Evolutionary conservation across 1,139 yeast species (phyloP).

Genomic region (Yamadazyma conglobata): DNA sequence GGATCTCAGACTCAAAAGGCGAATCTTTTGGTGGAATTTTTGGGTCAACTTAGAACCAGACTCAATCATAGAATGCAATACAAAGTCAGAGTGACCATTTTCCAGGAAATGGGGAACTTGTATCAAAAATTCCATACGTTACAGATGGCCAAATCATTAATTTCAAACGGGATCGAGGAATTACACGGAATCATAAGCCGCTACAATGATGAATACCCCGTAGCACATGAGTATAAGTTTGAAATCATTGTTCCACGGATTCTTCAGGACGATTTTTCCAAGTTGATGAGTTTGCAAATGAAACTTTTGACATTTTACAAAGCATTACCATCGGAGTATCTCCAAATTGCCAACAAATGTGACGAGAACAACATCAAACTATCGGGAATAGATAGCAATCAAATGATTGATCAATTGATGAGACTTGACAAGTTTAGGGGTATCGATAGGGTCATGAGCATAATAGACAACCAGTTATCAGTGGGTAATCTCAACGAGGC

Average conservation of each 20-base stretch:
- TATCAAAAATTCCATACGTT: constrained; percentile 23
- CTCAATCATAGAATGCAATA: constrained; percentile 22
- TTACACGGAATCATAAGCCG: constrained; percentile 15
- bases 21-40: constrained; percentile 26
- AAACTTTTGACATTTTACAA: constrained; percentile 10
- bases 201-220: constrained; percentile 19
- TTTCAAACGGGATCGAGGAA: constrained; percentile 25
- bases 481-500: constrained; percentile 31
- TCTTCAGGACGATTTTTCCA: constrained; percentile 18
- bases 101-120: constrained; percentile 26
- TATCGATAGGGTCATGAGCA: constrained; percentile 18
- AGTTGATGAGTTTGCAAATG: constrained; percentile 18
- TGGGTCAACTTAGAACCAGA: constrained; percentile 24
- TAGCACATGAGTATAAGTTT: constrained; percentile 4
- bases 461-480: constrained; percentile 27
- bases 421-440: constrained; percentile 10
- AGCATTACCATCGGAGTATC: constrained; percentile 11
- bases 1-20: constrained; percentile 17
- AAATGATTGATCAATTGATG: constrained; percentile 16
- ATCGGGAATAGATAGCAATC: constrained; percentile 20
- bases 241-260: constrained; percentile 19
- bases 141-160: constrained; percentile 21
- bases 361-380: constrained; percentile 13
- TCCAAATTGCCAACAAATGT: constrained; percentile 10
- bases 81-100: constrained; percentile 25